phyloP scores from a whole-genome alignment of 1,284 basidiomycete species.

The Fomitopsis palustris region DNA sequence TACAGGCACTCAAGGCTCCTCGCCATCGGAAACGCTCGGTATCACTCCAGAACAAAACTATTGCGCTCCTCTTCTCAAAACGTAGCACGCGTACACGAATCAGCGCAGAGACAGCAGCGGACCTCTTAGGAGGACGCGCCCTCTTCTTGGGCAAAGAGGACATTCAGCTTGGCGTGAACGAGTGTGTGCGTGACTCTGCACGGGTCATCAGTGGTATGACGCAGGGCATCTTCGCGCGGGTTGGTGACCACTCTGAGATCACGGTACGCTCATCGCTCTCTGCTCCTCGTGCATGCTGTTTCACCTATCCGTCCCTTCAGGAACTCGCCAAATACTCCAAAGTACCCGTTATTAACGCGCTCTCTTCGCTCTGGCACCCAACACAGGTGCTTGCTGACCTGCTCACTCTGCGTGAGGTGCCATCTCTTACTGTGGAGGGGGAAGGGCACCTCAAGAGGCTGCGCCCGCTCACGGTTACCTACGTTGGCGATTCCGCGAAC shows the following conservation, averaged over 20 bases:
- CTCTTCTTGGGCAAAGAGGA: constrained; percentile 91
- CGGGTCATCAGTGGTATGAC: constrained; percentile 92
- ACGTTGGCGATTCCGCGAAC: constrained; percentile 95
- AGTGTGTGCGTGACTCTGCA: constrained; percentile 82
- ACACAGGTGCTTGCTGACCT: constrained; percentile 95
- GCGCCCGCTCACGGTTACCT: constrained; percentile 80
- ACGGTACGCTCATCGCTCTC: constrained; percentile 54
- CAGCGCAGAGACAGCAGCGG: constrained; percentile 79
- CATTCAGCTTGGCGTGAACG: constrained; percentile 97
- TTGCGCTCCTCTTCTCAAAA: constrained; percentile 92
- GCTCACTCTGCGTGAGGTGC: constrained; percentile 83
- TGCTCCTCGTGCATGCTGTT: neutral
- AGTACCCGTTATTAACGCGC: constrained; percentile 94
- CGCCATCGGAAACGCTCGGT: constrained; percentile 41
- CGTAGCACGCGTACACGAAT: constrained; percentile 92
- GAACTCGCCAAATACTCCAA: constrained; percentile 85
- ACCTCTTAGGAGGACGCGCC: constrained; percentile 82
- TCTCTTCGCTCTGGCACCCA: constrained; percentile 95
- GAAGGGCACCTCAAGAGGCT: constrained; percentile 33
- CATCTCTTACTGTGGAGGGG: constrained; percentile 13
- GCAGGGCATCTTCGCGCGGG: constrained; percentile 96
- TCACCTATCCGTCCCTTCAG: constrained; percentile 35
- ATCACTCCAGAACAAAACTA: constrained; percentile 74
- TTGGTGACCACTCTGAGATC: constrained; percentile 89
- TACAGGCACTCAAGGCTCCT: neutral